Percentiles rank a stretch among this genome's conserved stretches.
These are phyloP conservation scores for Nyssa sinensis DNA, from an alignment of 148 eudicot genomes.

Conservation along the genomic window DNA sequence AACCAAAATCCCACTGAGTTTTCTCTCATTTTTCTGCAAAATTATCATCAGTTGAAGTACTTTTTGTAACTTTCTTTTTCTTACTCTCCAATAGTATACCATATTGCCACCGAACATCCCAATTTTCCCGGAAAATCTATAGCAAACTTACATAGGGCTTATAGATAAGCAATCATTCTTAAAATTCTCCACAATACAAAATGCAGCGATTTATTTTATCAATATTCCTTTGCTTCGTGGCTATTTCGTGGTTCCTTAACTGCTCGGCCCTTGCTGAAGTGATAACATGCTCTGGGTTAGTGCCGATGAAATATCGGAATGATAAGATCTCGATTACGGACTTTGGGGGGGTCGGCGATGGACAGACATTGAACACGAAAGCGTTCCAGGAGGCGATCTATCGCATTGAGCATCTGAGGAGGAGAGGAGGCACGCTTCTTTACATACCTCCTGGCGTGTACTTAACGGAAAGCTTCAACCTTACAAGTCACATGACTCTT, in stretches of 20 bases:
- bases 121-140: background rate
- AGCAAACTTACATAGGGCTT: background rate
- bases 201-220: slow-evolving; percentile 19
- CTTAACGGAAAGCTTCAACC: slow-evolving; percentile 70
- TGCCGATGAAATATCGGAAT: slow-evolving; percentile 58
- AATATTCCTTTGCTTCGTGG: slow-evolving; percentile 16
- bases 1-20: too few species aligned
- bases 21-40: too few species aligned
- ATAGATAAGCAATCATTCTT: background rate
- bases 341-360: slow-evolving; percentile 89
- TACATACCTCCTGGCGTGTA: slow-evolving; percentile 83
- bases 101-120: too few species aligned
- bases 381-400: slow-evolving; percentile 75
- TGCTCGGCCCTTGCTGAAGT: slow-evolving; percentile 19
- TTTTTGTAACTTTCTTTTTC: background rate
- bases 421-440: slow-evolving; percentile 77
- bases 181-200: background rate
- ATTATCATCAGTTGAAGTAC: slow-evolving; percentile 7
- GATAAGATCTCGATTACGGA: slow-evolving; percentile 72
- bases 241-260: background rate
- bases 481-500: slow-evolving; percentile 91
- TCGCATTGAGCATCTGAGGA: slow-evolving; percentile 55
- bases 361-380: slow-evolving; percentile 69
- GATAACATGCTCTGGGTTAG: slow-evolving; percentile 77
- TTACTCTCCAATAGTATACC: too few species aligned